Conservation (phyloP, 2,329 filamentous ascomycete species). For the Aureobasidium sp. region DNA sequence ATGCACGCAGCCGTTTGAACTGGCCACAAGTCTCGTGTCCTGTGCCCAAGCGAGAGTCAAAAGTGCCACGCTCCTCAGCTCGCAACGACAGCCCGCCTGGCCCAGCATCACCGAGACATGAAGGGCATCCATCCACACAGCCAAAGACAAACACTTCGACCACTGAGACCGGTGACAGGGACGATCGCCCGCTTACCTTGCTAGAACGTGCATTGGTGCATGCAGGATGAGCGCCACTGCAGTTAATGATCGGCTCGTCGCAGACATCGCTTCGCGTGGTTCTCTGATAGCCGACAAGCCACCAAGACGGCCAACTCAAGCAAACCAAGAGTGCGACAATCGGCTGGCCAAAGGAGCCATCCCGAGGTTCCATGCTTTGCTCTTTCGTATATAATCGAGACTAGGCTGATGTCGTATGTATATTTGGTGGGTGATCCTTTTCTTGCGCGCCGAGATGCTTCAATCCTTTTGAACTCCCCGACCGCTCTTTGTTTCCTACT, state of each 20-base stretch:
- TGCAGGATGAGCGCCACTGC: slow-evolving; percentile 6
- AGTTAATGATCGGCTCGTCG: slow-evolving; percentile 6
- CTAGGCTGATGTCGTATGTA: background rate
- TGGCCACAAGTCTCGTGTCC: background rate
- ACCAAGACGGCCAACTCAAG: slow-evolving; percentile 3
- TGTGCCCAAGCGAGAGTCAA: slow-evolving; percentile 15
- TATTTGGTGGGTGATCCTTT: background rate
- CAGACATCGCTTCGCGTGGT: slow-evolving; percentile 13
- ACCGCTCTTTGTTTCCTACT: slow-evolving; percentile 8
- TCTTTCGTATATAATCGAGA: slow-evolving; percentile 8
- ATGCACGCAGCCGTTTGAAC: background rate
- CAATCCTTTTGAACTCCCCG: slow-evolving; percentile 13
- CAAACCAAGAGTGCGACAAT: background rate
- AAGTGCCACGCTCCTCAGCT: slow-evolving; percentile 7
- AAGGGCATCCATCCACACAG: background rate
- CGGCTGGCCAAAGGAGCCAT: slow-evolving; percentile 7
- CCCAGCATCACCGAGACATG: slow-evolving; percentile 13
- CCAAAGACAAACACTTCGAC: slow-evolving; percentile 6
- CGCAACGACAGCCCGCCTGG: background rate
- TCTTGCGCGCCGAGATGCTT: slow-evolving; percentile 12
- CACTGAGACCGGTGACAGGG: slow-evolving; percentile 17
- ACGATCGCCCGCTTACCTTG: slow-evolving; percentile 11
- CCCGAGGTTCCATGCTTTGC: slow-evolving; percentile 5
- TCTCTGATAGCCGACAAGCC: background rate
- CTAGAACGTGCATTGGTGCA: slow-evolving; percentile 17